Evolutionary conservation across 1,139 yeast species (phyloP).

Genomic region (Candida sanyaensis): DNA sequence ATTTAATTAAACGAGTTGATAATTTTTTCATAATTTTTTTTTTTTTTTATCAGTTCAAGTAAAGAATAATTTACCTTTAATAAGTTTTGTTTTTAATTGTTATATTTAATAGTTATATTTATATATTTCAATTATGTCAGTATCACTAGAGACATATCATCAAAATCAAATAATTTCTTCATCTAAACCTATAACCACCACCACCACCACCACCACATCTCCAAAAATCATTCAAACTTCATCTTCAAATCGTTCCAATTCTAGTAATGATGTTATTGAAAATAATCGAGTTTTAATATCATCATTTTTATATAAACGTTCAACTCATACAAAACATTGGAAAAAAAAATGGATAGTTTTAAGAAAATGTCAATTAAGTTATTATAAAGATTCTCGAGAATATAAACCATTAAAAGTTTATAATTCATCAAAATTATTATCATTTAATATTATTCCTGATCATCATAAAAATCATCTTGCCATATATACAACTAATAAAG

Average conservation of each 20-base stretch:
- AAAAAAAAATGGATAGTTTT: slow-evolving; percentile 59
- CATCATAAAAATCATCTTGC: slow-evolving; percentile 39
- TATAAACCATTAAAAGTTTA: slow-evolving; percentile 56
- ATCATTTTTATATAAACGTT: slow-evolving; percentile 23
- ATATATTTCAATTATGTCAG: background rate
- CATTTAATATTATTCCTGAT: slow-evolving; percentile 32
- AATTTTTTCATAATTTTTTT: too few relatives aligned
- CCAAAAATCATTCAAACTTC: background rate
- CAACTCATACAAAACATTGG: slow-evolving; percentile 39
- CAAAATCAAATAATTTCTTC: background rate
- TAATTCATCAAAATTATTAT: slow-evolving; percentile 17
- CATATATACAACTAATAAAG: slow-evolving; percentile 38
- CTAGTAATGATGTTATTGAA: slow-evolving; percentile 6
- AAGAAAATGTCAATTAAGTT: slow-evolving; percentile 55
- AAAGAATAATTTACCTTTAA: too few relatives aligned
- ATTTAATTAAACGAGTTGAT: too few relatives aligned
- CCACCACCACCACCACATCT: too few relatives aligned
- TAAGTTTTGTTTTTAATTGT: too few relatives aligned
- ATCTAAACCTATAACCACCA: background rate
- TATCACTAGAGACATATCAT: background rate
- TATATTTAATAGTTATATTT: too few relatives aligned
- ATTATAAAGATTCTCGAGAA: slow-evolving; percentile 59
- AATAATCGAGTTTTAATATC: slow-evolving; percentile 16
- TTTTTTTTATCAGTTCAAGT: too few relatives aligned
- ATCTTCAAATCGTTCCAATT: background rate